phyloP scores from a whole-genome alignment of 192 early-diverging fungal genomes.

The Linnemannia exigua region DNA sequence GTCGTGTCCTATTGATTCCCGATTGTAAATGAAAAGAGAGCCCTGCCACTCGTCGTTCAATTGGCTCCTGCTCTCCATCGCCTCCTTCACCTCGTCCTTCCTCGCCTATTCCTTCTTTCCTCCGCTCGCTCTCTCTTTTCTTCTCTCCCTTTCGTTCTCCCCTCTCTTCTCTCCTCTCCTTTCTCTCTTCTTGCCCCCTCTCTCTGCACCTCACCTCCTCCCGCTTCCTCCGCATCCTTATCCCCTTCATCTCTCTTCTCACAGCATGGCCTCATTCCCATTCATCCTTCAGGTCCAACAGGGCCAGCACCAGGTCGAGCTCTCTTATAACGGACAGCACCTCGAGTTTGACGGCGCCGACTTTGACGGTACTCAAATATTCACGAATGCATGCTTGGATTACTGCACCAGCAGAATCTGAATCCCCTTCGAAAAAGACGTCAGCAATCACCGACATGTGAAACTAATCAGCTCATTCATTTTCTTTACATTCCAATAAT shows the following conservation, averaged over 20 bases:
- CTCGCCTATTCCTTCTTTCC: not conserved
- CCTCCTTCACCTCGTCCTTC: not conserved
- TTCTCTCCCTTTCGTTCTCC: no score
- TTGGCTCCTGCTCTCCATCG: not conserved
- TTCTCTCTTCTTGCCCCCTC: not conserved
- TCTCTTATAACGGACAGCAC: constrained; percentile 41
- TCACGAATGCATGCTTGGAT: no score
- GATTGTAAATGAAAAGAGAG: no score
- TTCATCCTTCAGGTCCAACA: constrained; percentile 34
- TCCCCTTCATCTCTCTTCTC: not conserved
- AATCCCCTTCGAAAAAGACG: not conserved
- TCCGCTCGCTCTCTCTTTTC: not conserved
- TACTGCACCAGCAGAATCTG: no score
- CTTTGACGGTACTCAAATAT: constrained; percentile 20
- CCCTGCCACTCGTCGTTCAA: no score
- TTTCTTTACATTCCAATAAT: not conserved
- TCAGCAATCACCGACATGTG: not conserved
- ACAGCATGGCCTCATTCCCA: constrained; percentile 41
- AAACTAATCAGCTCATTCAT: not conserved
- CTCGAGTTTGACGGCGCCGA: constrained; percentile 41
- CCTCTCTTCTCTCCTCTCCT: not conserved
- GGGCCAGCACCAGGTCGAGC: constrained; percentile 33
- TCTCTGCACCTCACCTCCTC: not conserved
- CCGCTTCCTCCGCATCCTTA: not conserved
- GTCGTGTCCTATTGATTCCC: no score